Percentiles rank a stretch among this genome's conserved stretches.
phyloP scores from a whole-genome alignment of 2,329 filamentous ascomycete genomes.

The Alternaria gaisen region DNA sequence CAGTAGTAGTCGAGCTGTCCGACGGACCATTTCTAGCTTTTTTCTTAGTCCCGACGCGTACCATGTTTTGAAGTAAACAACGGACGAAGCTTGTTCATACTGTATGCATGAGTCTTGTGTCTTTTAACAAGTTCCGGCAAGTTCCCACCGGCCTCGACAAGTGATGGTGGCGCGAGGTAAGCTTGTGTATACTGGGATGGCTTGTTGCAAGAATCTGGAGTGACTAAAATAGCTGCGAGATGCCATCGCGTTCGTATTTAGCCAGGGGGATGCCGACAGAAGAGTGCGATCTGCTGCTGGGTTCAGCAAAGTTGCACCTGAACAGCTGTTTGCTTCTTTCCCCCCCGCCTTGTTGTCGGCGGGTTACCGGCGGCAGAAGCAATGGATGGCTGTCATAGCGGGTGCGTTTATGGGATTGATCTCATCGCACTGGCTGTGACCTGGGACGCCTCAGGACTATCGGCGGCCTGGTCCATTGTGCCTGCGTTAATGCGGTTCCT shows the following conservation, averaged over 20 bases:
- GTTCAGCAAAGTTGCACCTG: background rate
- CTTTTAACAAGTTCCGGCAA: background rate
- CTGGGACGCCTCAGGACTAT: conserved; percentile 12
- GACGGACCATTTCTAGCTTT: conserved; percentile 9
- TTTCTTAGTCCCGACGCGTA: conserved; percentile 8
- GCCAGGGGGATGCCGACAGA: background rate
- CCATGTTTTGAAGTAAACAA: conserved; percentile 5
- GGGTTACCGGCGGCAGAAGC: conserved; percentile 11
- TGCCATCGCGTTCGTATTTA: background rate
- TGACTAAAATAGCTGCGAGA: background rate
- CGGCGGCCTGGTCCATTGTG: conserved; percentile 17
- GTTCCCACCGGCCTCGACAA: background rate
- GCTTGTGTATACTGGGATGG: background rate
- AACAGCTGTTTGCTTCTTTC: conserved; percentile 14
- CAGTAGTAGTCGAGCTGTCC: background rate
- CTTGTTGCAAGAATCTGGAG: background rate
- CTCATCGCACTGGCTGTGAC: conserved; percentile 13
- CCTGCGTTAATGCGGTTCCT: conserved; percentile 15
- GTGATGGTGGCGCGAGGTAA: background rate
- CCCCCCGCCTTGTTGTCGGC: conserved; percentile 5
- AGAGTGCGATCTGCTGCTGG: background rate
- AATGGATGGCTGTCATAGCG: conserved; percentile 1
- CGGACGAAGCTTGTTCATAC: background rate
- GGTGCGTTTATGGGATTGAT: background rate
- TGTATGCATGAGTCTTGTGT: background rate